Evolutionary conservation across 1,284 basidiomycete species (phyloP), one percentile per base, ranked within the genome.

Genomic region (Phellopilus nigrolimitatus): DNA sequence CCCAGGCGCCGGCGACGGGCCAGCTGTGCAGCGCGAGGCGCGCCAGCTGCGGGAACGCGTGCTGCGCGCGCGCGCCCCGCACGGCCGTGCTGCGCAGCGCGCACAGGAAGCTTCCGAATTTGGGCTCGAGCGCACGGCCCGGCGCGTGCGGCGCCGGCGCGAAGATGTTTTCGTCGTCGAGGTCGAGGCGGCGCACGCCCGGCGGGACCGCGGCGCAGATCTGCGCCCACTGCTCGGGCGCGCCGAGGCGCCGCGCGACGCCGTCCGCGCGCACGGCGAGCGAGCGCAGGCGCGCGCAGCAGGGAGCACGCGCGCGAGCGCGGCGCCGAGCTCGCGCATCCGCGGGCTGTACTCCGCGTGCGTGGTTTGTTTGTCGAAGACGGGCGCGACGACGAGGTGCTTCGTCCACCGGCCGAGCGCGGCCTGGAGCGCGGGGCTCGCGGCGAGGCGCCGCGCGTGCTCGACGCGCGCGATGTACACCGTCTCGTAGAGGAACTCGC

Each of bases 401-500:
- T 25, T 44, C 21, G 41, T 43, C 41, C 34, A 51, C 25, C 37
- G 44, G 12, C 27, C 25, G 15, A 51, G 30, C 10, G 41, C 49
- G 17, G 36, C 33, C 28, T 34, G 44, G 24, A 46, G 39, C 7
- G 30, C 17, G 28, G 50, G 43, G 17, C 50, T 38, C 9, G 36
- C 19, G 19, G 34, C 44, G 36, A 52, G 45, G 27, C n/a, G 21
- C 21, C 38, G 24, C 30, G 43, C 50, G 17, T 51, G 49, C 17
- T 51, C 49, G 8, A 40, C 31, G 33, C 24, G 24, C 13, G 31
- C 19, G 24, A 51, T 43, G 30, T 43, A 31, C 3, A 51, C 25
- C 4, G 39, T 43, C 24, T 43, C 40, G 41, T 52, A 52, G 13
- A 52, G 42, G 19, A 46, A 52, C 27, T 52, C 50, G 25, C 44